Base-by-base conservation (phyloP, 176 grass and related monocot genomes). In the Avena atlantica region DNA sequence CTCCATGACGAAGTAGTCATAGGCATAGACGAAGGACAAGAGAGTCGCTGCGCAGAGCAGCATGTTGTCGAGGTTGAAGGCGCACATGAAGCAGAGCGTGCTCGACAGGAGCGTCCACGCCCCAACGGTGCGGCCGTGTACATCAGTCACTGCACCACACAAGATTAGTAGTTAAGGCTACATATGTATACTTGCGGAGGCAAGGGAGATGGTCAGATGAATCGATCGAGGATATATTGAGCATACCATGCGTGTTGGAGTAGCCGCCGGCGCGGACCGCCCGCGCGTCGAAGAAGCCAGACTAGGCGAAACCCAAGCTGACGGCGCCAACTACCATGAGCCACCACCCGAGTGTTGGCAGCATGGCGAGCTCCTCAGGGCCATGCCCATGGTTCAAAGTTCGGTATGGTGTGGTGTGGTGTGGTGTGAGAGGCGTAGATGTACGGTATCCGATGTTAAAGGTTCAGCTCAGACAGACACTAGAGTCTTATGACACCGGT, bases 261-360 rank as follows among this genome's bases (percentile, higher is more conserved):
- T 86, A 93, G 78, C 82, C 78, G 37, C 85, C 91, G 19, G 79
- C 71, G 14, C 86, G 81, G 31, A 93, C 52, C 7, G 88, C 91
- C 88, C 78, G 85, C 42, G 83, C 79, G 82, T 86, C 40, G 70
- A 90, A 93, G 91, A 88, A 93, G 44, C 91, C 91, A 53, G 88
- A 93, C 91, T 86, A 93, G 60, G 85, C 82, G 25, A 73, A 88
- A 63, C 60, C 78, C 29, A 93, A 81, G 27, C 88, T 78, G 34
- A 86, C 81, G 9, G 81, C 78, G 2, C 86, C 91, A 23, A 93
- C 88, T 52, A 86, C 61, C 77, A 93, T 88, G 61, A 93, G 69
- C 91, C 88, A 93, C 91, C 88, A 90, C 29, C 91, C 91, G 27
- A 90, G 82, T 12, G 85, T 45, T 61, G 73, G 85, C 88, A 90